Conservation (phyloP, 192 early-diverging fungal species). For the Coemansia reversa region DNA sequence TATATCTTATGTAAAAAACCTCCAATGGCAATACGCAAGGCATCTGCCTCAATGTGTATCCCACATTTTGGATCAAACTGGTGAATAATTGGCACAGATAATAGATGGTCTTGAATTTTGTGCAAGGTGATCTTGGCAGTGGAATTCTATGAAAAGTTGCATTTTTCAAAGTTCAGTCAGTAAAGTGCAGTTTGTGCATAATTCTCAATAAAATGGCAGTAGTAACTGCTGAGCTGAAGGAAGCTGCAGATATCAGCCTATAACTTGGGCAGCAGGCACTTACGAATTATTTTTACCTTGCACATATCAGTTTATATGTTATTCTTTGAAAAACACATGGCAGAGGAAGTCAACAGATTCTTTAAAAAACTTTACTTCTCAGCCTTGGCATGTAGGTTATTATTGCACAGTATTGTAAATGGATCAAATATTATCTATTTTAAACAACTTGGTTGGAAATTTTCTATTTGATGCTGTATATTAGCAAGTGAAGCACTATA, state of each 20-base stretch:
- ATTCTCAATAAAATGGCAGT: conserved; percentile 6
- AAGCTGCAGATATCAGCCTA: neutral
- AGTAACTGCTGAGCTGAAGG: conserved; percentile 1
- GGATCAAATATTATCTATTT: no score
- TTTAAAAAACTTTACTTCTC: conserved; percentile 1
- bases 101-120: neutral
- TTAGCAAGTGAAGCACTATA: no score
- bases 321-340: neutral
- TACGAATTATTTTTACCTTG: neutral
- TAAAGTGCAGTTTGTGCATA: no score
- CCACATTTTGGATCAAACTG: conserved; percentile 10
- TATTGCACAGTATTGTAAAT: no score
- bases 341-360: neutral
- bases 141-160: neutral
- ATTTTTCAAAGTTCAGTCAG: neutral
- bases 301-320: neutral
- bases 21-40: conserved; percentile 4
- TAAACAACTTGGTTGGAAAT: no score
- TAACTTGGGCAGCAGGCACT: neutral
- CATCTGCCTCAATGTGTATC: conserved; percentile 9
- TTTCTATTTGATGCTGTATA: no score
- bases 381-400: no score
- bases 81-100: conserved; percentile 3
- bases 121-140: neutral
- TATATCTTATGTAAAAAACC: neutral